Conservation (phyloP, 2,329 filamentous ascomycete species). For the Dryadomyces quercus-mongolicae region DNA sequence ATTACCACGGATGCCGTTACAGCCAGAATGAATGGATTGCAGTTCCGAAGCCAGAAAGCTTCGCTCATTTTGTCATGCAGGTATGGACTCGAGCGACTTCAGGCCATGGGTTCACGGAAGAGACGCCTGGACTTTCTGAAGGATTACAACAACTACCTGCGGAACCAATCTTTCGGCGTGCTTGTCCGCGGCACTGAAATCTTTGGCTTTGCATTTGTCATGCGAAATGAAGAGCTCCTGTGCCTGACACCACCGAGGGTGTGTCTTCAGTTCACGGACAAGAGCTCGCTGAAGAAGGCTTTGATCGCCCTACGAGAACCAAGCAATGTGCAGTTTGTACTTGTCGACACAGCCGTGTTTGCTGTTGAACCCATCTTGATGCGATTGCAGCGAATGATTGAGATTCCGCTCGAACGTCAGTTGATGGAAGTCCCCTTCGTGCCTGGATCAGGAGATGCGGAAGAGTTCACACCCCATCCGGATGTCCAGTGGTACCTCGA, state of each 20-base stretch:
- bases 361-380: conserved; percentile 56
- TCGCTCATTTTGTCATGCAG: too few species aligned
- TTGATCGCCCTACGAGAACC: conserved; percentile 27
- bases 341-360: conserved; percentile 55
- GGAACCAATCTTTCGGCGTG: conserved; percentile 45
- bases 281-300: conserved; percentile 29
- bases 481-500: too few species aligned
- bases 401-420: conserved; percentile 46
- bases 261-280: conserved; percentile 41
- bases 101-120: too few species aligned
- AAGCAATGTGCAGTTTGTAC: conserved; percentile 31
- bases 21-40: too few species aligned
- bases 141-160: conserved; percentile 25
- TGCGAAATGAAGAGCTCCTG: conserved; percentile 28
- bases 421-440: not conserved
- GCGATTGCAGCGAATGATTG: conserved; percentile 40
- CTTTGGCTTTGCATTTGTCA: conserved; percentile 47
- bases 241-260: conserved; percentile 18
- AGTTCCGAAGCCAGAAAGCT: too few species aligned
- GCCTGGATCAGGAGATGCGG: too few species aligned
- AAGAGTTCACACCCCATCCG: not conserved
- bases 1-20: too few species aligned
- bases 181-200: conserved; percentile 36
- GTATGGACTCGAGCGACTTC: not conserved
- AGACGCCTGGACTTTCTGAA: not conserved